These are phyloP conservation scores for Escovopsis sp. DNA, from an alignment of 2,329 filamentous ascomycete species.

Conservation along the genomic window DNA sequence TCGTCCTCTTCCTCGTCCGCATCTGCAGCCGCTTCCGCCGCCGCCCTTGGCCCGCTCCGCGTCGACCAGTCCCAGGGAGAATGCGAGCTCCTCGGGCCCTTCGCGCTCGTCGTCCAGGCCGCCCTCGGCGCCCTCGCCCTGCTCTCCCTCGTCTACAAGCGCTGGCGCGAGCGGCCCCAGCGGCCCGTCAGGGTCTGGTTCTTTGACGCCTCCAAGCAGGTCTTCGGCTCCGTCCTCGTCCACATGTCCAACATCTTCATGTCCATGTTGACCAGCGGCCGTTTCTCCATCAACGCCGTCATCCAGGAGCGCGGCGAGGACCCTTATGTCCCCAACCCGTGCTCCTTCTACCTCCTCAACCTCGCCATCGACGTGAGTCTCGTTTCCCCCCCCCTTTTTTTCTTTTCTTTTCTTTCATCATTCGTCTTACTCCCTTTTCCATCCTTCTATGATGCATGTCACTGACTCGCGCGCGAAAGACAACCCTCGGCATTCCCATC, in stretches of 20 bases:
- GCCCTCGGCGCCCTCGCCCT: slow-evolving; percentile 74
- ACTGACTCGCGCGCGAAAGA: too few relatives aligned
- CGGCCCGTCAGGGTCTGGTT: slow-evolving; percentile 92
- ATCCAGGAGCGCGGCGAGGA: slow-evolving; percentile 30
- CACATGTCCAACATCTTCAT: slow-evolving; percentile 91
- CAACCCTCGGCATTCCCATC: slow-evolving; percentile 89
- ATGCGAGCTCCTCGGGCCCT: slow-evolving; percentile 77
- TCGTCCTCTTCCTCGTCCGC: slow-evolving; percentile 6
- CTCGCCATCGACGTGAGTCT: slow-evolving; percentile 80
- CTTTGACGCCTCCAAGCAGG: slow-evolving; percentile 95
- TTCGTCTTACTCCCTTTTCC: too few relatives aligned
- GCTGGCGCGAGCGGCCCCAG: slow-evolving; percentile 83
- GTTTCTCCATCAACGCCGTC: slow-evolving; percentile 50
- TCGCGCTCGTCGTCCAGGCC: slow-evolving; percentile 79
- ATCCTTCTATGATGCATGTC: too few relatives aligned
- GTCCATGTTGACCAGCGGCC: slow-evolving; percentile 86
- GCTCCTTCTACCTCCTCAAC: slow-evolving; percentile 91
- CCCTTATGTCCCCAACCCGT: slow-evolving; percentile 70
- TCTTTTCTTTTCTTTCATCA: too few relatives aligned
- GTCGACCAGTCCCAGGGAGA: slow-evolving; percentile 47
- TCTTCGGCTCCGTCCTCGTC: slow-evolving; percentile 81
- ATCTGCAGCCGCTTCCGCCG: slow-evolving; percentile 8
- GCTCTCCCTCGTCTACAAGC: slow-evolving; percentile 79
- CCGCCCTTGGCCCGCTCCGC: slow-evolving; percentile 11
- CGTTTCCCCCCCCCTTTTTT: neutral